Evolutionary conservation across 768 basidiomycete species (phyloP).

Genomic region (Lactifluus volemus): DNA sequence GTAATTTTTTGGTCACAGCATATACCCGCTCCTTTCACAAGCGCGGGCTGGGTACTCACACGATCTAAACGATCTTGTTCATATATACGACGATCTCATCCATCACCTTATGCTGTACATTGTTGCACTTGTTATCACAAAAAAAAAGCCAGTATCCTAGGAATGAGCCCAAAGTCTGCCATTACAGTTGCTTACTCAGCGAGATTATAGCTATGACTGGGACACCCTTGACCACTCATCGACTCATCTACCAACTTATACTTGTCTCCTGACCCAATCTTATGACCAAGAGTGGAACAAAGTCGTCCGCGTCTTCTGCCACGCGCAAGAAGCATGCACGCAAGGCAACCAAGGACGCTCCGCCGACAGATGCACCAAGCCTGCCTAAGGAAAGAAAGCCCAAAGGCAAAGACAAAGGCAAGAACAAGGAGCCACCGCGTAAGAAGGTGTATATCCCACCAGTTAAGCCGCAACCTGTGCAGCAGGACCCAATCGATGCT

Average conservation of each 20-base stretch:
- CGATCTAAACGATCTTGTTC: background rate
- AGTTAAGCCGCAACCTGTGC: slow-evolving; percentile 61
- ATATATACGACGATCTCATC: slow-evolving; percentile 3
- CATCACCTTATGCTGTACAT: slow-evolving; percentile 1
- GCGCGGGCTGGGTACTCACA: background rate
- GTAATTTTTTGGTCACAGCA: background rate
- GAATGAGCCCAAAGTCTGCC: background rate
- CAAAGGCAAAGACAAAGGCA: slow-evolving; percentile 43
- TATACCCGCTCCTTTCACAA: background rate
- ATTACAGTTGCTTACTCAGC: slow-evolving; percentile 10
- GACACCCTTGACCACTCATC: background rate
- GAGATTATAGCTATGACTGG: background rate
- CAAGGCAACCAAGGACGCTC: slow-evolving; percentile 41
- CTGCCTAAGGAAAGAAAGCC: slow-evolving; percentile 37
- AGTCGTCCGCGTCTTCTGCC: slow-evolving; percentile 74
- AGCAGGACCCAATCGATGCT: slow-evolving; percentile 81
- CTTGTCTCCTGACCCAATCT: background rate
- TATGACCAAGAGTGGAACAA: slow-evolving; percentile 39
- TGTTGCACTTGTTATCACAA: background rate
- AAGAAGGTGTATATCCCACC: slow-evolving; percentile 86
- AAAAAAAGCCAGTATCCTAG: background rate
- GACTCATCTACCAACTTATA: background rate
- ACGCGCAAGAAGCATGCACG: slow-evolving; percentile 93
- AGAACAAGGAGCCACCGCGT: slow-evolving; percentile 57
- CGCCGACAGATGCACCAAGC: slow-evolving; percentile 25